Evolutionary conservation across 2,329 filamentous ascomycete genomes (phyloP).

Genomic region (Fusarium sp.): DNA sequence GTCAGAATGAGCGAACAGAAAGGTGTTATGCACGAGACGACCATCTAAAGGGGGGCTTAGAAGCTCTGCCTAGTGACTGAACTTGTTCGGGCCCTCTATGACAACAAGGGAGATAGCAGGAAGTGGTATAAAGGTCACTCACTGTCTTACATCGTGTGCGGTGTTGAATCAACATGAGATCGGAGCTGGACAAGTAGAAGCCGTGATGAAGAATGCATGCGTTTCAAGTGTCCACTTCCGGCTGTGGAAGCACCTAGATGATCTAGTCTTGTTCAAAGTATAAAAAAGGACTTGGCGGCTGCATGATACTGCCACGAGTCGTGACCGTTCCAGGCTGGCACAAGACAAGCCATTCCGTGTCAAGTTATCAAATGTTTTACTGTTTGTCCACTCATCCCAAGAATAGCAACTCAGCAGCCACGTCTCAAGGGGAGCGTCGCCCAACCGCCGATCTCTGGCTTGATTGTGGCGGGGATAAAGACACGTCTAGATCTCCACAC

Average conservation of each 20-base stretch:
- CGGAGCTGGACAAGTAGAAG: background rate
- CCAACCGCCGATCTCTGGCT: conserved; percentile 26
- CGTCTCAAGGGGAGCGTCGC: conserved; percentile 9
- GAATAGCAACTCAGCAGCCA: conserved; percentile 28
- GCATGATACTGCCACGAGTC: background rate
- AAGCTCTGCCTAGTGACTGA: background rate
- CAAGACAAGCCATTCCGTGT: background rate
- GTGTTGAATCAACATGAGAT: conserved; percentile 20
- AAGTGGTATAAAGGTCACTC: background rate
- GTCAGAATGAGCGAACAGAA: background rate
- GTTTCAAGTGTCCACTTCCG: conserved; percentile 26
- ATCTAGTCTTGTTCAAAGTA: background rate
- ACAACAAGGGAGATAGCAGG: background rate
- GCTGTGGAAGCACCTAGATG: conserved; percentile 1
- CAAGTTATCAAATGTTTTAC: background rate
- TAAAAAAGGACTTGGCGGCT: background rate
- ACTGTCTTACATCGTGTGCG: background rate
- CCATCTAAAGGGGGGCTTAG: background rate
- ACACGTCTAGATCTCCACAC: conserved; percentile 14
- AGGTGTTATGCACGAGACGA: background rate
- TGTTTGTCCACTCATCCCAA: conserved; percentile 17
- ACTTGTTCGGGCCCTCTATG: background rate
- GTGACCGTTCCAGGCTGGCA: conserved; percentile 12
- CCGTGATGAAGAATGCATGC: conserved; percentile 16
- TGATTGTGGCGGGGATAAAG: conserved; percentile 22